phyloP scores from a whole-genome alignment of 1,139 yeast species.

The Taphrina pruni region DNA sequence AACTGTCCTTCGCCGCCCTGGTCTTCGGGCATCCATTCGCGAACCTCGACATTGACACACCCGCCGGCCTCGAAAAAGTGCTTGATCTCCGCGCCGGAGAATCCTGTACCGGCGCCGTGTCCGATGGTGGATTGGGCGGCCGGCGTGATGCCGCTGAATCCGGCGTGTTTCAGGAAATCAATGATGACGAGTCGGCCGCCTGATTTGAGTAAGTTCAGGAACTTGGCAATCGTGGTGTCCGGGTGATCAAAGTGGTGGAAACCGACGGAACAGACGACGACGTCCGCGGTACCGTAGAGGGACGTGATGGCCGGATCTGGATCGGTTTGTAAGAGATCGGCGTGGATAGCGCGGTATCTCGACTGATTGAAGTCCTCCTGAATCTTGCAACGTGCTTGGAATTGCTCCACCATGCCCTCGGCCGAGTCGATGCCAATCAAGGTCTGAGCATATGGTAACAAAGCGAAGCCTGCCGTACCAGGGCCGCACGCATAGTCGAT shows the following conservation, averaged over 20 bases:
- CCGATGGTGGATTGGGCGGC: slow-evolving; percentile 16
- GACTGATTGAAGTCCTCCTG: neutral
- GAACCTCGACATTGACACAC: slow-evolving; percentile 26
- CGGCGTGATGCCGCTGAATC: slow-evolving; percentile 6
- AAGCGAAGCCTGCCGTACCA: slow-evolving; percentile 16
- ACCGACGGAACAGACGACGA: slow-evolving; percentile 20
- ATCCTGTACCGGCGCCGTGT: slow-evolving; percentile 23
- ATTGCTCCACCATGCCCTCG: slow-evolving; percentile 21
- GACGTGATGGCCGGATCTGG: neutral
- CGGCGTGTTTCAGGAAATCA: slow-evolving; percentile 27
- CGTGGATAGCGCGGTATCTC: slow-evolving; percentile 5
- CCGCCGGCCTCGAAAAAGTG: slow-evolving; percentile 18
- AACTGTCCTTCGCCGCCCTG: slow-evolving; percentile 21
- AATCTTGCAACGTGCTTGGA: neutral
- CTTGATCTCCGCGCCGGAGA: slow-evolving; percentile 6
- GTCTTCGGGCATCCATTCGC: slow-evolving; percentile 12
- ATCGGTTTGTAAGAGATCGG: slow-evolving; percentile 2
- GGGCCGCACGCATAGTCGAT: slow-evolving; percentile 37
- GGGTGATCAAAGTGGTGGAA: slow-evolving; percentile 35
- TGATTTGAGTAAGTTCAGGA: slow-evolving; percentile 1
- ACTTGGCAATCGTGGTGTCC: slow-evolving; percentile 8
- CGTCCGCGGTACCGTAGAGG: slow-evolving; percentile 10
- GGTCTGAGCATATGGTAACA: slow-evolving; percentile 8
- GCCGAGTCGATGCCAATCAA: slow-evolving; percentile 25
- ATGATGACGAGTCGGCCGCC: slow-evolving; percentile 34